Conservation (phyloP, 2,329 filamentous ascomycete species). For the Leptographium lundbergii region DNA sequence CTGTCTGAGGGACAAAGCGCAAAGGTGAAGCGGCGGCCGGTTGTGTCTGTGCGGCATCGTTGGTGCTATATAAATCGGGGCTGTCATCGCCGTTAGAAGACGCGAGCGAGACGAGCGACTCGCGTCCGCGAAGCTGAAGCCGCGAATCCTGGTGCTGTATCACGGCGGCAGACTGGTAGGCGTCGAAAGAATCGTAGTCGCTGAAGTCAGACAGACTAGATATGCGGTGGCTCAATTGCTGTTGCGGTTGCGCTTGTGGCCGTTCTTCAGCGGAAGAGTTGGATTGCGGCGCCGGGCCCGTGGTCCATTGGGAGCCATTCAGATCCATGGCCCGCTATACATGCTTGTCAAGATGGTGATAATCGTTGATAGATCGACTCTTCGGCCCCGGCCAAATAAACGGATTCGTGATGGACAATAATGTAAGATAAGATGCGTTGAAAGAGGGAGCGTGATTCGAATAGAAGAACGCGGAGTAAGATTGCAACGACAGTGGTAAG, state of each 20-base stretch:
- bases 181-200: slow-evolving; percentile 39
- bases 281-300: neutral
- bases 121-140: slow-evolving; percentile 18
- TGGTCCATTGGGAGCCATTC: slow-evolving; percentile 2
- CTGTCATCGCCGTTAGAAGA: slow-evolving; percentile 12
- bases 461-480: neutral
- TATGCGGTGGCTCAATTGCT: slow-evolving; percentile 11
- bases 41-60: neutral
- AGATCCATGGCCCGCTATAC: slow-evolving; percentile 8
- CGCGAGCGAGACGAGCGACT: slow-evolving; percentile 27
- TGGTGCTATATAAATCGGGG: neutral
- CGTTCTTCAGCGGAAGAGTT: neutral
- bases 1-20: neutral
- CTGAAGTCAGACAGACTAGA: slow-evolving; percentile 19
- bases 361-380: neutral
- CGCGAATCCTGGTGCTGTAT: slow-evolving; percentile 3
- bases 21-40: neutral
- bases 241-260: neutral
- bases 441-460: neutral
- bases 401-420: neutral
- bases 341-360: neutral
- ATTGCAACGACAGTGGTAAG: neutral
- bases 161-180: slow-evolving; percentile 9
- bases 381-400: neutral
- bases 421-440: neutral